Base-by-base conservation (phyloP, 2,329 filamentous ascomycete species). In the Penicillium sp. region DNA sequence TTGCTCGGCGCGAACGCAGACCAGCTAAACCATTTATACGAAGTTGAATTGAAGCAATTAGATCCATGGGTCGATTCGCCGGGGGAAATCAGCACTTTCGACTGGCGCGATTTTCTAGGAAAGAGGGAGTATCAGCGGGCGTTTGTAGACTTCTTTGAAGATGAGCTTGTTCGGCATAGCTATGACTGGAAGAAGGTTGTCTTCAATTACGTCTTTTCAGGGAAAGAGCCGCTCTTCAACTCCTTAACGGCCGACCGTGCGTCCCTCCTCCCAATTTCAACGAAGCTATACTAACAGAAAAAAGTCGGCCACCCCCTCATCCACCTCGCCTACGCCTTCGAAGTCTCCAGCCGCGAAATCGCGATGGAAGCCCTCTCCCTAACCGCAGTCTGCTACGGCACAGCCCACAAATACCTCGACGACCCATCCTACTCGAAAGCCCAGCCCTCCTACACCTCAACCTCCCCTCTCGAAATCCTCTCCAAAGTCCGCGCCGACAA, bases 121-220 rank as follows among this genome's bases (percentile, higher is more conserved):
- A 87, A 92, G 74, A 85, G 85, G 75, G 81, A 86, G 84, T 97
- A 96, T 73, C 92, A 99, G 77, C 86, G 94, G 63, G 94, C 93
- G 0, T 99, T 90, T 73, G 83, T 99, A 60, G 93, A 99, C 75
- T 98, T 95, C 75, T 98, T 96, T 73, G 95, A 99, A 75, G 95
- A 99, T 75, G 88, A 92, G 71, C 82, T 98, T 31, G 93, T 91
- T 3, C 81, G 82, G 19, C 86, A 89, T 70, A 83, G 87, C 41
- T 98, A 97, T 74, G 86, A 97, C 73, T 97, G 95, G 92, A 91
- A 90, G 72, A 82, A 84, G 57, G 86, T 96, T 3, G 81, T 96
- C 8, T 81, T 87, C 3, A 86, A 93, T 64, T 98, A 90, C 73
- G 78, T 99, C 50, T 91, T 94, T 66, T 68, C 73, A 0, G 76